These are phyloP conservation scores for Berberis thunbergii DNA, from an alignment of 164 flowering plant species.

Conservation along the genomic window DNA sequence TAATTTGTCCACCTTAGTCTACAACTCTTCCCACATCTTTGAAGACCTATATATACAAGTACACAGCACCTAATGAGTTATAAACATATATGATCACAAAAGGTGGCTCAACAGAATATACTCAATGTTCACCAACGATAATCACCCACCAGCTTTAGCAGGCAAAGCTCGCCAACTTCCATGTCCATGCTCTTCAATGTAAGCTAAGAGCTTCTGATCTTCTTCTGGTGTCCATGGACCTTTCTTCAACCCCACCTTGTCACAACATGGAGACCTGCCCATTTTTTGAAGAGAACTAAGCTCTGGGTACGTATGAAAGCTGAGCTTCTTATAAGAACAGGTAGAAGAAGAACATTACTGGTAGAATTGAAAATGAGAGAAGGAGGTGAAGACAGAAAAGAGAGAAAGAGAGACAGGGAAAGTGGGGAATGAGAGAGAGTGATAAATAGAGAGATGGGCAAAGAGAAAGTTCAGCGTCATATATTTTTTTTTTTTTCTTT, in stretches of 20 bases:
- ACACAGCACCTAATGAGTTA: background rate
- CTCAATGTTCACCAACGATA: background rate
- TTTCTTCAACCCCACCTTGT: constrained; percentile 87
- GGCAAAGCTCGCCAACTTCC: constrained; percentile 97
- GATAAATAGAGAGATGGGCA: constrained; percentile 4
- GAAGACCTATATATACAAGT: constrained; percentile 42
- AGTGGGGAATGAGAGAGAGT: constrained; percentile 1
- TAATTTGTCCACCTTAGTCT: constrained; percentile 93
- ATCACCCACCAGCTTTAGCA: constrained; percentile 60
- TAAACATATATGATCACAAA: background rate
- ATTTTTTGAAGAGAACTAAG: background rate
- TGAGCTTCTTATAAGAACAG: constrained; percentile 7
- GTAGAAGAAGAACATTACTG: constrained; percentile 4
- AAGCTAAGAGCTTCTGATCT: constrained; percentile 90
- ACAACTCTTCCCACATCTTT: constrained; percentile 93
- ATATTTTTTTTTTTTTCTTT: too few species aligned
- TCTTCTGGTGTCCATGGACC: constrained; percentile 99
- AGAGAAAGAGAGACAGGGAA: background rate
- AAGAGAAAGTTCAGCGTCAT: constrained; percentile 3
- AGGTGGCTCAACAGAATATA: background rate
- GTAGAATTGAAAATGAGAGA: constrained; percentile 2
- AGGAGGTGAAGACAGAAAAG: background rate
- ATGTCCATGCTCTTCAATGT: constrained; percentile 90
- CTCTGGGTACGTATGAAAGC: background rate
- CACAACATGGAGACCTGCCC: constrained; percentile 11